A percentile compares a stretch with the other conserved stretches of the same genome.
Evolutionary conservation across 2,329 filamentous ascomycete species (phyloP).

Genomic region (Dendrostoma leiphaemia): DNA sequence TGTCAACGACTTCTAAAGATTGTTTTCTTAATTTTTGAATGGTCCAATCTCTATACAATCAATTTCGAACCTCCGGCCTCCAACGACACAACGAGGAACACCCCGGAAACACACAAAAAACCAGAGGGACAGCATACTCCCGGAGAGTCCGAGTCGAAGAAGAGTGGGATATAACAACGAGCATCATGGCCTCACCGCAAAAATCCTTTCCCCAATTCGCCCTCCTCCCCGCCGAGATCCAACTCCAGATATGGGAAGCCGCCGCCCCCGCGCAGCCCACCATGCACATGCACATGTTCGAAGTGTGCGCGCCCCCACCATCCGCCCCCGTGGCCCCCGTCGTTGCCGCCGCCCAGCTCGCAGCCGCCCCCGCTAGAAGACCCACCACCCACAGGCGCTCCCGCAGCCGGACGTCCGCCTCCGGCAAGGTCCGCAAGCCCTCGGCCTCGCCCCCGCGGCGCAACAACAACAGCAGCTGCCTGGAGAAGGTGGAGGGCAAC

Average conservation of each 20-base stretch:
- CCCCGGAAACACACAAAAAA: neutral
- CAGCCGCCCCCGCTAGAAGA: neutral
- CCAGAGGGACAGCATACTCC: too few relatives aligned
- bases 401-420: constrained; percentile 6
- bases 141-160: too few relatives aligned
- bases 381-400: neutral
- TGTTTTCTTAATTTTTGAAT: constrained; percentile 2
- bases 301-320: constrained; percentile 18
- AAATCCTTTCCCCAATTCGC: constrained; percentile 20
- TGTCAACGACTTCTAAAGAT: neutral
- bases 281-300: constrained; percentile 25
- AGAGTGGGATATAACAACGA: too few relatives aligned
- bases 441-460: neutral
- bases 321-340: neutral
- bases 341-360: neutral
- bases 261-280: constrained; percentile 18
- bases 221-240: constrained; percentile 23
- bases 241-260: constrained; percentile 23
- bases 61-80: neutral
- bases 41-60: constrained; percentile 1
- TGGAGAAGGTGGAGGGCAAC: too few relatives aligned
- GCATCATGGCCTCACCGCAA: constrained; percentile 3
- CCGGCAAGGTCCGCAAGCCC: constrained; percentile 5
- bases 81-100: neutral
- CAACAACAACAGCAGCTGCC: neutral